Evolutionary conservation across 768 basidiomycete genomes (phyloP), one percentile per base, ranked within the genome.

Genomic region (Chalciporus sphaerocephalus): DNA sequence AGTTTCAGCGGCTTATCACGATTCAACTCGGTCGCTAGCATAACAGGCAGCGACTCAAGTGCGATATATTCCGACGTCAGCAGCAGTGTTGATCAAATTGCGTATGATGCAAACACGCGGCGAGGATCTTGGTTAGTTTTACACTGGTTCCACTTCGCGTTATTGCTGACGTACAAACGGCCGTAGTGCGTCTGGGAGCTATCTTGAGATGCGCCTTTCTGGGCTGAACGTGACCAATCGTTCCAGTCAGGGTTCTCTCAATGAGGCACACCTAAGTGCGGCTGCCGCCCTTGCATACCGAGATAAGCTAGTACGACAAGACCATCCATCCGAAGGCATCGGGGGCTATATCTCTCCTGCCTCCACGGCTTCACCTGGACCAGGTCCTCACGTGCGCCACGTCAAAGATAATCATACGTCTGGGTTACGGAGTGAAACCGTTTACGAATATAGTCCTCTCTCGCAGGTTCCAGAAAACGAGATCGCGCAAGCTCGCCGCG

Each of bases 21-120:
- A 50, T 84, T 83, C 55, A 74, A 79, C 4, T 84, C 81, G 3
- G 74, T 83, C 47, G 74, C 75, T 4, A 82, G 81, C 8, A 63
- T 81, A 30, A 74, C 76, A 7, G 79, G 79, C 20, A 82, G 80
- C 57, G 80, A 83, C 10, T 69, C 81, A 0, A 82, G 79, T 10
- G 69, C 70, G 6, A 71, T 74, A 50, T 77, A 68, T 39, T 71
- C 77, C 7, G 75, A 79, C 5, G 66, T 72, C 36, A 64, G 67
- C 48, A 69, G 65, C 27, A 65, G 64, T 54, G 62, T 50, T 30
- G 64, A 65, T 44, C 68, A 61, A 38, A 38, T 54, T 33, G 62
- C 47, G 3, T 68, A 57, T 27, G 66, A 63, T 54, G 44, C 66
- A 16, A 67, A 70, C 22, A 61, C 52, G 21, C 63, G 66, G 44